phyloP scores from a whole-genome alignment of 2,329 filamentous ascomycete genomes.

The Verticillium tricorpus region DNA sequence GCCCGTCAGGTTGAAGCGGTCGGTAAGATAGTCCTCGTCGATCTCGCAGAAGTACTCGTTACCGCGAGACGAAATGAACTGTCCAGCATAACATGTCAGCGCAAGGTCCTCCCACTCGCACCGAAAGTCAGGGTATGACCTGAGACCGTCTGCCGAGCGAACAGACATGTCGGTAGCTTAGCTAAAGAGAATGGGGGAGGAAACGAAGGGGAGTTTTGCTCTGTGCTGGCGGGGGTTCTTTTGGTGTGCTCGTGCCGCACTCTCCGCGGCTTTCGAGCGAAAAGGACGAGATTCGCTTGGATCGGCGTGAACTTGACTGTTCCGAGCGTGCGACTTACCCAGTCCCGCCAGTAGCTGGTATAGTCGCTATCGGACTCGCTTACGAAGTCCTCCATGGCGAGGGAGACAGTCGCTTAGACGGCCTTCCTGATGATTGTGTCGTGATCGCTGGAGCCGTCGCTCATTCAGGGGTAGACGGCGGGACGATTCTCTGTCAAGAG shows the following conservation, averaged over 20 bases:
- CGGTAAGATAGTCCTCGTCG: slow-evolving; percentile 96
- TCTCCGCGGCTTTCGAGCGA: not conserved
- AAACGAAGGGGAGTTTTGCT: not conserved
- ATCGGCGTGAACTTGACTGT: not conserved
- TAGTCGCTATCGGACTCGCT: slow-evolving; percentile 99
- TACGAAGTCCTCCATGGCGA: slow-evolving; percentile 88
- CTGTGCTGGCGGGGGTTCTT: not conserved
- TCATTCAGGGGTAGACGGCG: not conserved
- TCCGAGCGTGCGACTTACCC: slow-evolving; percentile 60
- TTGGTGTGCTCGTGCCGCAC: not conserved
- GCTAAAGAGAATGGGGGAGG: not conserved
- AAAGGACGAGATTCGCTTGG: not conserved
- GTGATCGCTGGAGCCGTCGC: not conserved
- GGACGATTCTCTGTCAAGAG: not conserved
- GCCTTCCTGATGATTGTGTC: not conserved
- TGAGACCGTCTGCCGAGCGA: not conserved
- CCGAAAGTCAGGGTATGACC: not conserved
- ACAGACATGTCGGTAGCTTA: not conserved
- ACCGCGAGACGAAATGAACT: slow-evolving; percentile 97
- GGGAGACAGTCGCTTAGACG: not conserved
- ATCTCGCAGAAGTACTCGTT: slow-evolving; percentile 99
- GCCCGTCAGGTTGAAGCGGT: slow-evolving; percentile 96
- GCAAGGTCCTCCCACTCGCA: not conserved
- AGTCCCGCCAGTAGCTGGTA: slow-evolving; percentile 98
- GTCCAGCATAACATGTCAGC: slow-evolving; percentile 3